phyloP scores from a whole-genome alignment of 177 flowering plant species.

The Telopea speciosissima region DNA sequence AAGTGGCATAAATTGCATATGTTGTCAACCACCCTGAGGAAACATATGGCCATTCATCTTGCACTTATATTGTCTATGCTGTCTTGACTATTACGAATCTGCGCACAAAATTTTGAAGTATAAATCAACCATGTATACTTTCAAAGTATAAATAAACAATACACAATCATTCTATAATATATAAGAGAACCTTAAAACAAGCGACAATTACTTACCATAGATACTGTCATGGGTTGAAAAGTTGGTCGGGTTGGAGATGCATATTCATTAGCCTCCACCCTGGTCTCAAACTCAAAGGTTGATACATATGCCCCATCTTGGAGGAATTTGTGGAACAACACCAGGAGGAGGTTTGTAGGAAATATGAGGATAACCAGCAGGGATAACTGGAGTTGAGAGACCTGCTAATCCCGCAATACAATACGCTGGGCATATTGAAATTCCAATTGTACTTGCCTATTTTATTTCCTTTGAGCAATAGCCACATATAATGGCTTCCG shows the following conservation, averaged over 20 bases:
- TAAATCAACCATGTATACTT: neutral
- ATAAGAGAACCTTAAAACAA: neutral
- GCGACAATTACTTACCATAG: constrained; percentile 24
- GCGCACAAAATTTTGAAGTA: constrained; percentile 2
- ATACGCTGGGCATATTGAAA: constrained; percentile 48
- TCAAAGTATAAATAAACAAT: no score
- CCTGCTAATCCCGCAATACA: constrained; percentile 53
- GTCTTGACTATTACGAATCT: constrained; percentile 56
- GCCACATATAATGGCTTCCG: constrained; percentile 79
- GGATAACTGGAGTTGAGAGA: constrained; percentile 45
- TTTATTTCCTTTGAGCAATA: constrained; percentile 86
- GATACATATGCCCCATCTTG: constrained; percentile 61
- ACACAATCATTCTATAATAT: no score
- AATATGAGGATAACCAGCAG: constrained; percentile 58
- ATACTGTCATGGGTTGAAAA: constrained; percentile 42
- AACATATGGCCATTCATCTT: constrained; percentile 46
- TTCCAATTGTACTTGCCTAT: constrained; percentile 65
- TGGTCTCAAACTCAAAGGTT: constrained; percentile 58
- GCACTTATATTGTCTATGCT: constrained; percentile 51
- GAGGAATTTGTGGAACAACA: constrained; percentile 46
- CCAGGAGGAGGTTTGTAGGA: constrained; percentile 53
- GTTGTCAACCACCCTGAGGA: constrained; percentile 33
- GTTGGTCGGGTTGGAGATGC: constrained; percentile 42
- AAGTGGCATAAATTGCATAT: constrained; percentile 29
- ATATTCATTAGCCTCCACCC: constrained; percentile 62